Evolutionary conservation across 495 filamentous ascomycete species (phyloP).

Genomic region (Chaetomium tenue): DNA sequence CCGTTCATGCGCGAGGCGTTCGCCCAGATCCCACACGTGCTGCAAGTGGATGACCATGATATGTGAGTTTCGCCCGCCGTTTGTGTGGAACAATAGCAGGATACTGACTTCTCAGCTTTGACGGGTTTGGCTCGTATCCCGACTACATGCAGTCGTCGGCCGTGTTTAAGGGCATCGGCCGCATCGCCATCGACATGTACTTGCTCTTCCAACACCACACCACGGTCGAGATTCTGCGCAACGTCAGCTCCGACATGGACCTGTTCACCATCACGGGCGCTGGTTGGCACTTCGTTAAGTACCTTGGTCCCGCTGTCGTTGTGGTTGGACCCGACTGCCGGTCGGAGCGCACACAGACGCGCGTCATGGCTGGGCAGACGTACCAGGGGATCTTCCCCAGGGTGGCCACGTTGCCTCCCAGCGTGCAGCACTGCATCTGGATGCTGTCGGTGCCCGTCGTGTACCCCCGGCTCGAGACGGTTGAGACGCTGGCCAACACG

Average conservation of each 20-base stretch:
- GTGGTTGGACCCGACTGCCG: conserved; percentile 88
- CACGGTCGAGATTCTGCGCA: conserved; percentile 86
- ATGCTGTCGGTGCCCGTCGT: conserved; percentile 88
- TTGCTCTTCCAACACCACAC: conserved; percentile 99
- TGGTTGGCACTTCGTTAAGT: conserved; percentile 98
- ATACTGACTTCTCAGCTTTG: conserved; percentile 63
- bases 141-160: conserved; percentile 97
- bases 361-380: conserved; percentile 93
- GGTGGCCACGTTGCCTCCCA: conserved; percentile 83
- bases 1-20: conserved; percentile 90
- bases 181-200: conserved; percentile 97
- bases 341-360: conserved; percentile 82
- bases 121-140: conserved; percentile 96
- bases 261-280: conserved; percentile 96
- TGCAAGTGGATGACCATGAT: conserved; percentile 94
- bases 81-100: conserved; percentile 3
- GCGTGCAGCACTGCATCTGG: conserved; percentile 93
- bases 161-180: conserved; percentile 97
- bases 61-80: conserved; percentile 67
- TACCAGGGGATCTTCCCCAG: conserved; percentile 98
- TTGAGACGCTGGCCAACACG: conserved; percentile 83
- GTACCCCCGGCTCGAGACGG: conserved; percentile 87
- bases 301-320: conserved; percentile 84
- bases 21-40: conserved; percentile 92
- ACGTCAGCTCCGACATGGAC: conserved; percentile 79